A percentile compares a stretch with the other conserved stretches of the same genome.
Evolutionary conservation across 495 filamentous ascomycete species (phyloP).

Genomic region (Penicillium angulare): DNA sequence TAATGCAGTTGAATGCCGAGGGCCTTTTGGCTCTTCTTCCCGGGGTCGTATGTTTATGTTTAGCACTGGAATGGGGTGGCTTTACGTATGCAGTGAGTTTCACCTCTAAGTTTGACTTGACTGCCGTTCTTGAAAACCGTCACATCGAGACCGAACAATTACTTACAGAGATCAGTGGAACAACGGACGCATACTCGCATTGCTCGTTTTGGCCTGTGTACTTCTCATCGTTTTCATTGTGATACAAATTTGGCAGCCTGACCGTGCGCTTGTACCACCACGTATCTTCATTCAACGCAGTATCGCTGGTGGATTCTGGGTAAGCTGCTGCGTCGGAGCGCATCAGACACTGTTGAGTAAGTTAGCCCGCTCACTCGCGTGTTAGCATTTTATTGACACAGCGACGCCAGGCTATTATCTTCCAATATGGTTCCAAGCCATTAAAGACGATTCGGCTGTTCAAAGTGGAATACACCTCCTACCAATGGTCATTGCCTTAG

Average conservation of each 20-base stretch:
- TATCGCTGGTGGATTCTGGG: slow-evolving; percentile 47
- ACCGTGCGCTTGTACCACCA: slow-evolving; percentile 26
- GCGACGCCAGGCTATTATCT: slow-evolving; percentile 17
- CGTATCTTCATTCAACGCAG: slow-evolving; percentile 54
- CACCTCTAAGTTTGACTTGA: too few species aligned
- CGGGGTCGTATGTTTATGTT: too few species aligned
- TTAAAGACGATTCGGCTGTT: slow-evolving; percentile 25
- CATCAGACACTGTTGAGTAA: slow-evolving; percentile 23
- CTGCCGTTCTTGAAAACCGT: too few species aligned
- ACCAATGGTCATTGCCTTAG: slow-evolving; percentile 19
- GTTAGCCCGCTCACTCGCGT: slow-evolving; percentile 20
- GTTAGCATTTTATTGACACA: slow-evolving; percentile 18
- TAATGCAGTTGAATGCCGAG: too few species aligned
- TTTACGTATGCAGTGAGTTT: too few species aligned
- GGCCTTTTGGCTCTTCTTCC: too few species aligned
- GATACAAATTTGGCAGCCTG: slow-evolving; percentile 19
- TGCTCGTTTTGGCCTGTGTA: too few species aligned
- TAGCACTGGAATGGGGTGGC: too few species aligned
- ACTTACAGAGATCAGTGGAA: background rate
- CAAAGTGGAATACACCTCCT: slow-evolving; percentile 26
- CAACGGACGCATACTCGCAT: too few species aligned
- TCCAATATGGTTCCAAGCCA: slow-evolving; percentile 31
- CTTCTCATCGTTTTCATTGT: too few species aligned
- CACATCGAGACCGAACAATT: too few species aligned
- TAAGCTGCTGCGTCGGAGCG: slow-evolving; percentile 19